Evolutionary conservation across 805 yeast genomes (phyloP), one percentile per base, ranked within the genome.

Genomic region (Metschnikowia santaceciliae): DNA sequence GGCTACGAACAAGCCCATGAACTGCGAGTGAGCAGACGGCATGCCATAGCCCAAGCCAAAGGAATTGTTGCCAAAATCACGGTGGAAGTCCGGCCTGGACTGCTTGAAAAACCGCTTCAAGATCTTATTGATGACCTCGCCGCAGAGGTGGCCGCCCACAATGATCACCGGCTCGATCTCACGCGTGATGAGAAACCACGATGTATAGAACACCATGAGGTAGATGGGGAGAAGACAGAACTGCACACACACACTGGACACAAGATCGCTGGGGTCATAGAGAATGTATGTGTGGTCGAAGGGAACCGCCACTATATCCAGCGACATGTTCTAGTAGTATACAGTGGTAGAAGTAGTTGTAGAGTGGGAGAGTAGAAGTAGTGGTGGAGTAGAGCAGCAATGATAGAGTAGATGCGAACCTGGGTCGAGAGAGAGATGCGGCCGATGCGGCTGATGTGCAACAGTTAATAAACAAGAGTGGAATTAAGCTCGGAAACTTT

Each of bases 11-110:
- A 83, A 94, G 2, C 96, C 95, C 90, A 92, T 87, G 67, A 91
- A 94, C 69, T 92, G 99, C 0, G 96, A 83, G 68, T 92, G 99
- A 1, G 99, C 97, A 48, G 91, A 83, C 0, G 99, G 99, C 97
- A 92, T 92, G 0, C 99, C 99, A 65, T 85, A 90, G 0, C 86
- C 83, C 55, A 86, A 76, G 51, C 81, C 67, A 41, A 63, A 63
- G 23, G 71, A 76, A 23, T 59, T 81, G 42, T 72, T 63, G n/a
- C 78, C 78, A 48, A 74, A 74, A 38, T 68, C 71, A 49, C 66
- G 67, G 56, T 74, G 78, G 61, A 74, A 74, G 6, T 72, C 78
- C 7, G 99, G 99, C 54, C 99, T 76, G 20, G 88, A 85, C 61
- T 87, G 88, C 57, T 79, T 81, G 37, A 90, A 66, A 1, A 80